phyloP scores from a whole-genome alignment of 371 early-diverging fungal genomes.

The Mortierella sp. region DNA sequence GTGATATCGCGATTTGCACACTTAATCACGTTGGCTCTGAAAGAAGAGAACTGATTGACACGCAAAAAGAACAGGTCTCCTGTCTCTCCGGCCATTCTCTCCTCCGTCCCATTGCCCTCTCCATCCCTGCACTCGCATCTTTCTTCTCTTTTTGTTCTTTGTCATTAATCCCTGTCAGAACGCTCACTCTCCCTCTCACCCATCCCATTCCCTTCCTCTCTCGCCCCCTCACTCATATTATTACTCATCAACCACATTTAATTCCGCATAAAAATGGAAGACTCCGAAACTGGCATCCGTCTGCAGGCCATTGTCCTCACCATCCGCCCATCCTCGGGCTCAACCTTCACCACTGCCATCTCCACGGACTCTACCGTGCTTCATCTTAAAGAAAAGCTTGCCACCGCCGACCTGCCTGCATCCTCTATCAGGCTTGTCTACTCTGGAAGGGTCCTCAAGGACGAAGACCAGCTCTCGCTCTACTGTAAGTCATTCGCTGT shows the following conservation, averaged over 20 bases:
- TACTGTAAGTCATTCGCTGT: slow-evolving; percentile 56
- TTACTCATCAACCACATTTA: not conserved
- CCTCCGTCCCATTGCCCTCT: too few species aligned
- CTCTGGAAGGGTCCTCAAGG: slow-evolving; percentile 78
- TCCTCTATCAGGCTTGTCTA: slow-evolving; percentile 75
- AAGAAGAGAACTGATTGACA: too few species aligned
- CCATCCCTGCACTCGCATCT: too few species aligned
- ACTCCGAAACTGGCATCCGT: slow-evolving; percentile 20
- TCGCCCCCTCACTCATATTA: not conserved
- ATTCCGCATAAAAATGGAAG: slow-evolving; percentile 27
- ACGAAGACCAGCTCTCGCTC: slow-evolving; percentile 67
- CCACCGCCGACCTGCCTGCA: slow-evolving; percentile 61
- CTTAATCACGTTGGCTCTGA: not conserved
- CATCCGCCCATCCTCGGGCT: slow-evolving; percentile 51
- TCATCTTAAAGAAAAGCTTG: slow-evolving; percentile 71
- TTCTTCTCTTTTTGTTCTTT: not conserved
- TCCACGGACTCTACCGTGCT: slow-evolving; percentile 59
- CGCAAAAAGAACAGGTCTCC: too few species aligned
- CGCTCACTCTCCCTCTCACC: not conserved
- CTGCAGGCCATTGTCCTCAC: slow-evolving; percentile 53
- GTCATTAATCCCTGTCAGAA: not conserved
- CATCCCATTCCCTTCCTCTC: not conserved
- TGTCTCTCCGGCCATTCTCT: too few species aligned
- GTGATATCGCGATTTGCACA: not conserved
- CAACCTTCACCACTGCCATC: slow-evolving; percentile 46